Evolutionary conservation across 2,329 filamentous ascomycete genomes (phyloP), one percentile per base, ranked within the genome.

Genomic region (Conoideocrella luteorostrata): DNA sequence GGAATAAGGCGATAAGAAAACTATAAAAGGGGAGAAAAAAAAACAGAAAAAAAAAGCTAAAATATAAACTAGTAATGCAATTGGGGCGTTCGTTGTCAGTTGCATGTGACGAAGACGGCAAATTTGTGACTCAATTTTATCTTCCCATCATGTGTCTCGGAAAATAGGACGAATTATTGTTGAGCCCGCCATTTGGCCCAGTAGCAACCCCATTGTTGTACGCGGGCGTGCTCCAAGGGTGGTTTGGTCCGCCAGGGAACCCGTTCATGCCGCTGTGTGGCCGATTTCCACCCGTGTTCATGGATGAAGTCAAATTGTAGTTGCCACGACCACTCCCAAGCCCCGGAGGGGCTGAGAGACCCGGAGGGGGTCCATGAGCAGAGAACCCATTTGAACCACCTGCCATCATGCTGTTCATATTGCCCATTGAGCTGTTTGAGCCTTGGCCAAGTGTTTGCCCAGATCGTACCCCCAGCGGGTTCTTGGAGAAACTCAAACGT

Each of bases 401-500:
- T 20, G 67, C 61, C 56, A 79, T 76, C 50, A 80, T 71, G 20
- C 74, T 80, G 51, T 72, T 78, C 60, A 82, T 78, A 24, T 76
- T 76, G 30, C 71, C 71, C 53, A 82, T 66, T 15, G 59, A 56
- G 18, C 62, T 56, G 4, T 62, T 54, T 5, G 59, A 59, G 21
- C 60, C 57, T 45, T 72, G 66, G 21, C 65, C 66, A 7, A 70
- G 59, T n/a, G 68, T 72, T 57, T 90, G 88, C 21, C 80, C 82
- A 2, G 86, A 88, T 36, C 93, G 84, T 22, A 97, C 91, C 18
- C 93, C 93, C 2, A 97, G 75, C 0, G 93, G 93, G 56, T 97
- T 97, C 70, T 97, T 97, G 23, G 91, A 96, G 64, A 96, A 98
- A 64, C 89, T 95, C 44, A 98, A 73, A 20, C 93, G 84, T 56